Evolutionary conservation across 2,329 filamentous ascomycete species (phyloP).

Genomic region (Myriosclerotinia curreyana): DNA sequence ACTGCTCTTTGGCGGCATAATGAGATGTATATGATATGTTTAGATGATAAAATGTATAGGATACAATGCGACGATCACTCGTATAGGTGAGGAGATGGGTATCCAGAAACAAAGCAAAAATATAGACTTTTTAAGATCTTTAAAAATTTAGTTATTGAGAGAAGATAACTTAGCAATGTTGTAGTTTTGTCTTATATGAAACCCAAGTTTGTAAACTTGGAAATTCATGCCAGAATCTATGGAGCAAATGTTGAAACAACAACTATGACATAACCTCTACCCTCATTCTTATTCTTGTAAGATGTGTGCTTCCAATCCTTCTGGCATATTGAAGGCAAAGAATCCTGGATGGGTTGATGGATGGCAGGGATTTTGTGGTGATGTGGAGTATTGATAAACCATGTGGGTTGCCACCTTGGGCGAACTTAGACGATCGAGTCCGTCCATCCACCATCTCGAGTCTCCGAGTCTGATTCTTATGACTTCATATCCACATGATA

Average conservation of each 20-base stretch:
- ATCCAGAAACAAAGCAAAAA: background rate
- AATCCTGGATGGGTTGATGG: conserved; percentile 6
- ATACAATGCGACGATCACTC: background rate
- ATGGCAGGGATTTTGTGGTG: background rate
- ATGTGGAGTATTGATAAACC: conserved; percentile 1
- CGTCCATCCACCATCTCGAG: background rate
- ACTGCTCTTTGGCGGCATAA: conserved; percentile 16
- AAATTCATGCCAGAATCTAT: conserved; percentile 17
- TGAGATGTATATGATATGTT: background rate
- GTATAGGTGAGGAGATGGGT: conserved; percentile 6
- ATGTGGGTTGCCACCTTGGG: conserved; percentile 4
- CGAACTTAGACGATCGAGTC: conserved; percentile 4
- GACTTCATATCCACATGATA: conserved; percentile 15
- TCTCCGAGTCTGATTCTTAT: background rate
- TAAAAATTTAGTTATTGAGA: background rate
- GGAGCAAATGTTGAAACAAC: conserved; percentile 15
- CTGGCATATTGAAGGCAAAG: background rate
- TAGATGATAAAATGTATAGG: background rate
- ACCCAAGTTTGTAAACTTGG: conserved; percentile 14
- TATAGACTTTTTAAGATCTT: background rate
- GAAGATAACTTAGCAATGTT: background rate
- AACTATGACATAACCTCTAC: conserved; percentile 21
- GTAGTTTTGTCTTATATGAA: conserved; percentile 19
- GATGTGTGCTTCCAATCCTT: background rate
- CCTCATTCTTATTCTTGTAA: conserved; percentile 4